Base-by-base conservation (phyloP, 768 basidiomycete genomes). In the Suillus variegatus region DNA sequence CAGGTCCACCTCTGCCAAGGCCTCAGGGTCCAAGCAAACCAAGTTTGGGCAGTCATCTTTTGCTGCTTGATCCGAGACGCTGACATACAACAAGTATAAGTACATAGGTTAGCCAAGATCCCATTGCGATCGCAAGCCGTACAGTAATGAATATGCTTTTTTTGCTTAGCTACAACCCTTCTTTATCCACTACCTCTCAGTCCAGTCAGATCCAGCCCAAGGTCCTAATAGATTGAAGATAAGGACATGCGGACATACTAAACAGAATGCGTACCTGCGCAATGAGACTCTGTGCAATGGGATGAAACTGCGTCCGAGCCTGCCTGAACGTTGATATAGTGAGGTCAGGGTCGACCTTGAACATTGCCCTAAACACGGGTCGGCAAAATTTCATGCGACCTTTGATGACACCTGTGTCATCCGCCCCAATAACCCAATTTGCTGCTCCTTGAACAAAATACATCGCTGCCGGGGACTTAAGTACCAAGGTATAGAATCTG, bases 351-450 rank as follows among this genome's bases (percentile, higher is more conserved):
- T 85, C 73, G 13, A 81, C 81, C 66, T 75, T 76, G 69, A 73
- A 69, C 40, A 77, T 71, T 6, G 75, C 80, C 64, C 77, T 77
- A 69, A 86, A 84, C 20, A 79, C 67, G 3, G 85, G 82, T 60
- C 85, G 70, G 71, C 85, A 85, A 73, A 84, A 85, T 69, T 86
- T 86, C 84, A 85, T 85, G 64, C 85, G 77, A 8, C 84, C 84
- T 61, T 83, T 82, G 47, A 86, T 72, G 52, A 81, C 66, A 20
- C 81, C 78, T 14, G 76, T 77, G 44, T 75, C 78, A 49, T 78
- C 77, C 20, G 69, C 74, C 12, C 82, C 84, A 10, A 76, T 74
- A 38, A 85, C 79, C 85, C 85, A 86, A 52, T 80, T 74, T 0
- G 80, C 78, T 3, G 82, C 84, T 1, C 72, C 67, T n/a, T 70